A percentile compares a stretch with the other conserved stretches of the same genome.
Evolutionary conservation across 345 rosid genomes (phyloP).

Genomic region (Pseudoturritis turrita): DNA sequence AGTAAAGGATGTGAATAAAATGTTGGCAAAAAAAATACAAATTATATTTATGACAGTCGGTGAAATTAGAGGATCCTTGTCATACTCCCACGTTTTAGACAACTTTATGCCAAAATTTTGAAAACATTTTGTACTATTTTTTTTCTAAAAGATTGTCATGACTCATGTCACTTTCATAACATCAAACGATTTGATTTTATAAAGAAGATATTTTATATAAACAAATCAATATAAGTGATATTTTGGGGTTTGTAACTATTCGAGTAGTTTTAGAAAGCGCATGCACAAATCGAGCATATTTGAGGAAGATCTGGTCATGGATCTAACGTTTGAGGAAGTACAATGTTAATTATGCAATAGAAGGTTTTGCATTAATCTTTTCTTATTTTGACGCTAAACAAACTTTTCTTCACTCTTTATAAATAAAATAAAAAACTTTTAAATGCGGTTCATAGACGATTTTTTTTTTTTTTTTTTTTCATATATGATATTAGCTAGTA

Average conservation of each 20-base stretch:
- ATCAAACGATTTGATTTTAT: neutral
- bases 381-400: neutral
- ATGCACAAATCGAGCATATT: neutral
- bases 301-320: neutral
- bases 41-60: neutral
- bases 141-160: neutral
- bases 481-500: too few species aligned
- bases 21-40: neutral
- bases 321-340: neutral
- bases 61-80: neutral
- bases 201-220: neutral
- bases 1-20: neutral
- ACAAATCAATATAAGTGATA: neutral
- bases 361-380: neutral
- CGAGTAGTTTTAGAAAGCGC: neutral
- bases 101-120: neutral
- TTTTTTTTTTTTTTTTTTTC: too few species aligned
- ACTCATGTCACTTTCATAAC: neutral
- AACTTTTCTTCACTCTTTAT: too few species aligned
- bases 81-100: constrained; percentile 21
- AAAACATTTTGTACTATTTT: neutral
- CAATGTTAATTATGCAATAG: neutral
- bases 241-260: neutral
- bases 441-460: neutral
- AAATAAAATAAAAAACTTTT: too few species aligned